These are phyloP conservation scores for Melampsora americana DNA, from an alignment of 1,284 basidiomycete species.

Conservation along the genomic window DNA sequence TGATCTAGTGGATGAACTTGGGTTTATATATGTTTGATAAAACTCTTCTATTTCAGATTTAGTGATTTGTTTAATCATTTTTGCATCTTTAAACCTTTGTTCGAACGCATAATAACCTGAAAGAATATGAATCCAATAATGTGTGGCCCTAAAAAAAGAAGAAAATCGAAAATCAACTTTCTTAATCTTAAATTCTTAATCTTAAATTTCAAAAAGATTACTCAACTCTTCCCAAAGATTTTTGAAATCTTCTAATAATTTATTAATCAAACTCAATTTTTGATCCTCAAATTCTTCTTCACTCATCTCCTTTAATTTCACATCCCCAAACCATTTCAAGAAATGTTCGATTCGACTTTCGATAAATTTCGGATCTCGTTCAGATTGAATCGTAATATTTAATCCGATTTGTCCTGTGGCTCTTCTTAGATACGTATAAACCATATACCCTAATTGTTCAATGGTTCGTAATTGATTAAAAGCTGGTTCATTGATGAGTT, in stretches of 20 bases:
- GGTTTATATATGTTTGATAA: conserved; percentile 51
- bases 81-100: conserved; percentile 50
- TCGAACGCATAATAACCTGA: conserved; percentile 44
- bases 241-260: conserved; percentile 70
- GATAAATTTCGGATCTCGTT: conserved; percentile 75
- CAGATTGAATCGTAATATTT: conserved; percentile 86
- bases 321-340: conserved; percentile 58
- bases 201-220: background rate
- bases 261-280: conserved; percentile 65
- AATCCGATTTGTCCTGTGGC: conserved; percentile 71
- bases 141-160: conserved; percentile 23
- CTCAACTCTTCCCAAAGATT: conserved; percentile 64
- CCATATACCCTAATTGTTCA: conserved; percentile 93
- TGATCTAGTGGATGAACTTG: conserved; percentile 46
- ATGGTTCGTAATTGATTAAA: conserved; percentile 92
- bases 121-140: conserved; percentile 53
- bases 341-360: conserved; percentile 86
- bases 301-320: conserved; percentile 57
- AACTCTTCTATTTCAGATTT: conserved; percentile 51
- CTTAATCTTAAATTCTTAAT: background rate
- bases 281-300: conserved; percentile 66
- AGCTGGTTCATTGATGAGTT: conserved; percentile 81
- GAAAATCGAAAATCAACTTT: background rate
- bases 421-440: conserved; percentile 57
- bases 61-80: conserved; percentile 48